Percentiles rank a stretch among this genome's conserved stretches.
Evolutionary conservation across 768 basidiomycete genomes (phyloP).

Genomic region (Phanerodontia chrysosporium): DNA sequence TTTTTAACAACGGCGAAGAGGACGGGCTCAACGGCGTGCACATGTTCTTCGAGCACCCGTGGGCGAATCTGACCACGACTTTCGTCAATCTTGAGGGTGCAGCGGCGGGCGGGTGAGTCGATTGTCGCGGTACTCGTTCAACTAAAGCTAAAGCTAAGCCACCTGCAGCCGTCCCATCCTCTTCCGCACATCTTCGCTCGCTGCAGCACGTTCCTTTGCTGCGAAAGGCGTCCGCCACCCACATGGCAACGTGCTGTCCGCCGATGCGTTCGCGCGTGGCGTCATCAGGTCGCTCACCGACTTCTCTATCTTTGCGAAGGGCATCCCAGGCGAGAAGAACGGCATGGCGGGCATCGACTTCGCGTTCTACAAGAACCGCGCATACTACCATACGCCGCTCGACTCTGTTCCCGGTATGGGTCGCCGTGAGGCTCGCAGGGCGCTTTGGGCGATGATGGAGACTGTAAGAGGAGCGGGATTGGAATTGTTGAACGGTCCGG

Average conservation of each 20-base stretch:
- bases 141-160: not conserved
- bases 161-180: constrained; percentile 61
- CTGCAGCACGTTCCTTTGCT: constrained; percentile 49
- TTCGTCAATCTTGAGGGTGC: constrained; percentile 87
- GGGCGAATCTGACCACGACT: constrained; percentile 58
- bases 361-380: constrained; percentile 73
- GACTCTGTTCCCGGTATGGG: constrained; percentile 60
- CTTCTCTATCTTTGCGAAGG: constrained; percentile 58
- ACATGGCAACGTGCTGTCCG: constrained; percentile 65
- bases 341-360: constrained; percentile 72
- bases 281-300: constrained; percentile 70
- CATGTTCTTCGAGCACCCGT: constrained; percentile 63
- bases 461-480: constrained; percentile 50
- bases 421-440: constrained; percentile 42
- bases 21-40: constrained; percentile 72
- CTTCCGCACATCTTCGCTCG: constrained; percentile 65
- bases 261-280: constrained; percentile 65
- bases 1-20: constrained; percentile 86
- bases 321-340: constrained; percentile 13
- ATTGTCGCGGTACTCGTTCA: not conserved
- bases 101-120: constrained; percentile 64
- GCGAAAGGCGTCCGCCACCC: constrained; percentile 48
- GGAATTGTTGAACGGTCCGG: constrained; percentile 43
- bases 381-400: constrained; percentile 72
- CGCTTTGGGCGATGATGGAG: constrained; percentile 82